A percentile compares a stretch with the other conserved stretches of the same genome.
phyloP scores from a whole-genome alignment of 2,329 filamentous ascomycete genomes.

The Tothia fuscella region DNA sequence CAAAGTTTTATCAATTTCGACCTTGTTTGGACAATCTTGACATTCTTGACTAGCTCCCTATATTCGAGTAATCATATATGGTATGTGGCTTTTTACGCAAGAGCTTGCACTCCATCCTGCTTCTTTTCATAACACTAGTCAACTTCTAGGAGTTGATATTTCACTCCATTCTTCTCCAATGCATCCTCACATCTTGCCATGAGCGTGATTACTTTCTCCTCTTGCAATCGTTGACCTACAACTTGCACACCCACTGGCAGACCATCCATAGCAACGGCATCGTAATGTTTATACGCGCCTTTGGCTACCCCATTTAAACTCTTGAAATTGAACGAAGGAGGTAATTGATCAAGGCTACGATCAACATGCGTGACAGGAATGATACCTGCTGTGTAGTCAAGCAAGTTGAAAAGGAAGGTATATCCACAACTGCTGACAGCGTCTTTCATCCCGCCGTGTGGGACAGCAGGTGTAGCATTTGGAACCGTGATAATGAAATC shows the following conservation, averaged over 20 bases:
- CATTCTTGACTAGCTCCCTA: no score
- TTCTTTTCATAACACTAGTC: no score
- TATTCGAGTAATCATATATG: no score
- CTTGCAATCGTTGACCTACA: slow-evolving; percentile 65
- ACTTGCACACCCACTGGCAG: slow-evolving; percentile 79
- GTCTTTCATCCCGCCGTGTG: slow-evolving; percentile 75
- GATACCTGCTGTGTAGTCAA: slow-evolving; percentile 77
- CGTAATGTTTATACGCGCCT: slow-evolving; percentile 78
- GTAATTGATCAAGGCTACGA: slow-evolving; percentile 51
- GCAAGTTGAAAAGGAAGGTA: slow-evolving; percentile 85
- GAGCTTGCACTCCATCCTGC: no score
- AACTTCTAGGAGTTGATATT: slow-evolving; percentile 33
- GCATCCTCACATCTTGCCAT: slow-evolving; percentile 73
- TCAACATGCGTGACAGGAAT: slow-evolving; percentile 81
- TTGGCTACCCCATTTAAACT: slow-evolving; percentile 67
- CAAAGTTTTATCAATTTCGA: no score
- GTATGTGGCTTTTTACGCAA: no score
- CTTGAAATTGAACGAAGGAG: slow-evolving; percentile 46
- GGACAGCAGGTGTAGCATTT: slow-evolving; percentile 81
- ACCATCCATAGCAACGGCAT: slow-evolving; percentile 72
- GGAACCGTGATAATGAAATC: slow-evolving; percentile 76
- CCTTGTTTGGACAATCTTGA: no score
- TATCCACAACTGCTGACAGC: slow-evolving; percentile 82
- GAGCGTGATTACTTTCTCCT: slow-evolving; percentile 73
- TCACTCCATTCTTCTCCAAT: slow-evolving; percentile 42